Conservation (phyloP, 192 early-diverging fungal genomes). For the Physocladia obscura region DNA sequence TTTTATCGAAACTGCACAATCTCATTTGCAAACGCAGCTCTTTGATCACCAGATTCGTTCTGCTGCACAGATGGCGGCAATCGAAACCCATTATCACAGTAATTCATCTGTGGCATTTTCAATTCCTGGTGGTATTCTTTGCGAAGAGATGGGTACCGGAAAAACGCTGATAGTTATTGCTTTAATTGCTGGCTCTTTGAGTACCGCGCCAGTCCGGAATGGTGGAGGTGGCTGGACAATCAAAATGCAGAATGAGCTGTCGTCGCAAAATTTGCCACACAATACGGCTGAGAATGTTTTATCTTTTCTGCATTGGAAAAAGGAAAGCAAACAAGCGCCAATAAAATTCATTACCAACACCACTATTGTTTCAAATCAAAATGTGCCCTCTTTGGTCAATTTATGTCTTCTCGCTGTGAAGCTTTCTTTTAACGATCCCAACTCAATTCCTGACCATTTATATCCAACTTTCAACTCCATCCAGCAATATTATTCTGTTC, state of each 20-base stretch:
- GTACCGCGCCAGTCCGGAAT: not conserved
- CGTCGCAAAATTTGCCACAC: not conserved
- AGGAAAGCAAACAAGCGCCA: not conserved
- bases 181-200: slow-evolving; percentile 2
- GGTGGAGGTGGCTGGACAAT: not conserved
- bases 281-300: not conserved
- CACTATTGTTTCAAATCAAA: too few species aligned
- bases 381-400: not conserved
- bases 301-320: too few species aligned
- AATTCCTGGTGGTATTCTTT: slow-evolving; percentile 63
- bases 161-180: slow-evolving; percentile 72
- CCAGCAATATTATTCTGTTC: not conserved
- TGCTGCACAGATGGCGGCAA: not conserved
- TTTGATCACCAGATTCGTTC: not conserved
- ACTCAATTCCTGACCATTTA: slow-evolving; percentile 47
- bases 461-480: slow-evolving; percentile 21
- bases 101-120: too few species aligned
- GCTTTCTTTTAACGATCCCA: not conserved
- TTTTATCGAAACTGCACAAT: not conserved
- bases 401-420: not conserved
- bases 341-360: not conserved
- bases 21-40: not conserved
- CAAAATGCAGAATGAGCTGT: not conserved
- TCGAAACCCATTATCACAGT: not conserved
- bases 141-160: slow-evolving; percentile 90